phyloP scores from a whole-genome alignment of 345 rosid species.

The Anacardium occidentale region DNA sequence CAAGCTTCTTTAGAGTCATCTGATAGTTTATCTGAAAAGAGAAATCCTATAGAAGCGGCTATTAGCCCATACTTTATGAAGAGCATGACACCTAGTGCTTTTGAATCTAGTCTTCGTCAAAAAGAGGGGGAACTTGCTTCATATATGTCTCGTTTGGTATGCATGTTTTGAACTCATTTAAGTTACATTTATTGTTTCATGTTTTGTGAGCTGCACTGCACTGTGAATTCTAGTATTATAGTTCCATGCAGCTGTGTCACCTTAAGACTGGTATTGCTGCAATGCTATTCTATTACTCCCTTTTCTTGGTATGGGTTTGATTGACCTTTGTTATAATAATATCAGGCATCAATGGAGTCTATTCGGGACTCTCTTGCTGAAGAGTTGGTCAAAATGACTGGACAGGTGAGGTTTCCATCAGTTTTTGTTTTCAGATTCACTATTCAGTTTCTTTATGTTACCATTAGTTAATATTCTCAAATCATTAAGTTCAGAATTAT shows the following conservation, averaged over 20 bases:
- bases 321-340: slow-evolving; percentile 1
- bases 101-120: slow-evolving; percentile 92
- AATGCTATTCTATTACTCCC: background rate
- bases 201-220: background rate
- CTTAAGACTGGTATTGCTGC: slow-evolving; percentile 1
- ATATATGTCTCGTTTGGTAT: slow-evolving; percentile 96
- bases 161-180: slow-evolving; percentile 19
- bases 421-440: slow-evolving; percentile 1
- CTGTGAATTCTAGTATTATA: background rate
- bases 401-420: slow-evolving; percentile 48
- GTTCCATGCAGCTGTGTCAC: background rate
- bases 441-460: slow-evolving; percentile 1
- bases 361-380: slow-evolving; percentile 97
- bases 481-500: slow-evolving; percentile 21
- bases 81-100: slow-evolving; percentile 92
- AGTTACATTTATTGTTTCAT: background rate
- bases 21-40: slow-evolving; percentile 71
- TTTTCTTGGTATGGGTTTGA: slow-evolving; percentile 7
- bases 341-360: slow-evolving; percentile 88
- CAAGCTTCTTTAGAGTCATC: slow-evolving; percentile 93
- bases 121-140: slow-evolving; percentile 99
- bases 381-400: slow-evolving; percentile 95
- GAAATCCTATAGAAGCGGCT: slow-evolving; percentile 58
- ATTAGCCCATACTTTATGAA: slow-evolving; percentile 84
- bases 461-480: slow-evolving; percentile 7